phyloP scores from a whole-genome alignment of 139 green algal species.

The Chlamydomonas schloesseri region DNA sequence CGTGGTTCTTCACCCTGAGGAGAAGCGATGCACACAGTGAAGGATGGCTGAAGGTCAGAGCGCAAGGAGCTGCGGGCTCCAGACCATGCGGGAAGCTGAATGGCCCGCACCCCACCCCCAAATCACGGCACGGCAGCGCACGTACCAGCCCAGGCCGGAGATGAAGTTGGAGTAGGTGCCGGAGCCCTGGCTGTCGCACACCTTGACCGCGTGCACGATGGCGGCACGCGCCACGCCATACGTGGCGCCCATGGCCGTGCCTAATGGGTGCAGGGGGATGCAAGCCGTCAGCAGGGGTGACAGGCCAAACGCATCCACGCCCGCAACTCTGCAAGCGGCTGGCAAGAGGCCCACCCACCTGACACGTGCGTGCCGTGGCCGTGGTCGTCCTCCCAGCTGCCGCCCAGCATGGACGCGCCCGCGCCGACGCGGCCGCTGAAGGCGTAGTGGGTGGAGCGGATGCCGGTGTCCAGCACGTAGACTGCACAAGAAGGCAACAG shows the following conservation, averaged over 20 bases:
- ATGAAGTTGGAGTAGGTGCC: conserved; percentile 72
- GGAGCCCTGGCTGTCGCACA: conserved; percentile 43
- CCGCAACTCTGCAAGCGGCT: no score
- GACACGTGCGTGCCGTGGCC: conserved; percentile 80
- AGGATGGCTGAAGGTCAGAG: no score
- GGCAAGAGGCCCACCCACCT: no score
- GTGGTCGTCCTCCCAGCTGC: conserved; percentile 57
- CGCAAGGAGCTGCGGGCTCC: no score
- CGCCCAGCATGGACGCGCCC: conserved; percentile 36
- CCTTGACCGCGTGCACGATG: conserved; percentile 73
- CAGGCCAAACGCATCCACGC: no score
- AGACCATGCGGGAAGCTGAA: no score
- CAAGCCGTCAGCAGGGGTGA: not conserved
- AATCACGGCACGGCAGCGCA: not conserved
- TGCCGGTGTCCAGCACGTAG: conserved; percentile 55
- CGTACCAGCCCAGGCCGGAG: conserved; percentile 66
- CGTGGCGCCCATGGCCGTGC: conserved; percentile 62
- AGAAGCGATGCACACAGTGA: no score
- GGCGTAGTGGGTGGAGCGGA: conserved; percentile 49
- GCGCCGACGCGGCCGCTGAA: conserved; percentile 49
- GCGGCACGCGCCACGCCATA: conserved; percentile 79
- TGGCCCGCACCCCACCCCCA: no score
- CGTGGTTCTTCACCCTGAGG: conserved; percentile 66
- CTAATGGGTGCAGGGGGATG: not conserved
- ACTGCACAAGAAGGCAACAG: not conserved